Conservation (phyloP, 257 asterid genomes). For the Prunella vulgaris region DNA sequence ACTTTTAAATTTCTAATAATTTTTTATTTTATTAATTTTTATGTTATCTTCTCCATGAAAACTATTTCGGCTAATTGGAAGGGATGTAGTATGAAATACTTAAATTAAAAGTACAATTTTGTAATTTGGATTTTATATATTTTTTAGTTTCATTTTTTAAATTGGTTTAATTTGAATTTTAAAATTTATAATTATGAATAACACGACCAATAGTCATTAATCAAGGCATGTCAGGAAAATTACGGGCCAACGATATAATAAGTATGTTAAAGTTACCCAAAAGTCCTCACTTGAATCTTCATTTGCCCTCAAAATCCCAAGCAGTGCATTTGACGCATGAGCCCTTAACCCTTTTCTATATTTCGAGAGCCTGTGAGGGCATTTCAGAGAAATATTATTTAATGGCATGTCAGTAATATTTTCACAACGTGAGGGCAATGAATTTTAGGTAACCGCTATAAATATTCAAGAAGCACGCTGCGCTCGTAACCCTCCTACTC, state of each 20-base stretch:
- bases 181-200: neutral
- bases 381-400: neutral
- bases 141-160: no score
- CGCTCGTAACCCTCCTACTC: neutral
- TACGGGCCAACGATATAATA: neutral
- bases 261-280: neutral
- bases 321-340: neutral
- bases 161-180: neutral
- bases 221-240: neutral
- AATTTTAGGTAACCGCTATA: slow-evolving; percentile 5
- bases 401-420: slow-evolving; percentile 16
- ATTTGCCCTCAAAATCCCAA: neutral
- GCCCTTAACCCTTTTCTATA: neutral
- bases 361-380: neutral
- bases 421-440: slow-evolving; percentile 13
- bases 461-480: slow-evolving; percentile 4
- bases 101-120: no score
- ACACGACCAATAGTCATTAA: neutral
- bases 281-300: neutral
- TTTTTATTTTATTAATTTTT: no score
- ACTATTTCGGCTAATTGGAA: no score
- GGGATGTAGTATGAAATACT: no score
- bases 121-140: no score
- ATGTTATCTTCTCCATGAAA: no score
- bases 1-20: no score